These are phyloP conservation scores for Tylopilus sp. DNA, from an alignment of 1,284 basidiomycete genomes.

Conservation along the genomic window DNA sequence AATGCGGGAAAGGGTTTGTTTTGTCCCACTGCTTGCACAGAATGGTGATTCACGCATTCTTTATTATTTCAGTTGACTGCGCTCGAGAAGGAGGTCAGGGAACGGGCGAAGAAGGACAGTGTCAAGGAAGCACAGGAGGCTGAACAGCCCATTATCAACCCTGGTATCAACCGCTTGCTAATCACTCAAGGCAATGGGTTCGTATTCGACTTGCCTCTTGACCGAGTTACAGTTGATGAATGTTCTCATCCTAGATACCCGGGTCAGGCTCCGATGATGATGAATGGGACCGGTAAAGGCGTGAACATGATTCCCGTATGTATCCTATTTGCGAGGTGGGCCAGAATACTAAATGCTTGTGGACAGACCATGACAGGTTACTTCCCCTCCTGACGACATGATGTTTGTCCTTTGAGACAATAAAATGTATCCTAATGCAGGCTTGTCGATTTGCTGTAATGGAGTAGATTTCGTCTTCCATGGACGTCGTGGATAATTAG, in stretches of 20 bases:
- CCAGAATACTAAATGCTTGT: conserved; percentile 11
- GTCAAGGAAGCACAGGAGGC: conserved; percentile 85
- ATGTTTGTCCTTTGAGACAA: conserved; percentile 3
- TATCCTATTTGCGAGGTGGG: conserved; percentile 2
- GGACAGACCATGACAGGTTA: conserved; percentile 34
- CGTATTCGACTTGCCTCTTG: conserved; percentile 4
- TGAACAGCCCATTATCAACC: conserved; percentile 80
- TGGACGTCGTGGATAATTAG: not conserved
- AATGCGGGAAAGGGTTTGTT: conserved; percentile 60
- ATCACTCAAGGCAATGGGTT: conserved; percentile 70
- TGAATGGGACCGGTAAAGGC: conserved; percentile 41
- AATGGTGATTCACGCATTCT: conserved; percentile 13
- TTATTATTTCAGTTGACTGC: conserved; percentile 51
- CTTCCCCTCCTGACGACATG: conserved; percentile 14
- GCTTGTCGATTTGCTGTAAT: conserved; percentile 28
- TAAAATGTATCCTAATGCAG: conserved; percentile 28
- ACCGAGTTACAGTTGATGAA: conserved; percentile 1
- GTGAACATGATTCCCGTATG: conserved; percentile 44
- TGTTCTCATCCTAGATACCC: conserved; percentile 33
- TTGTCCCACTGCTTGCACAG: not conserved
- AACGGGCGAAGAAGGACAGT: conserved; percentile 75
- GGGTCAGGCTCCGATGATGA: conserved; percentile 42
- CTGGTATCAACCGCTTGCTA: conserved; percentile 58
- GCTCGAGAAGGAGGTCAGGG: conserved; percentile 82
- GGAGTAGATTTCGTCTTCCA: conserved; percentile 4